Evolutionary conservation across 1,284 basidiomycete genomes (phyloP).

Genomic region (Malassezia nana): DNA sequence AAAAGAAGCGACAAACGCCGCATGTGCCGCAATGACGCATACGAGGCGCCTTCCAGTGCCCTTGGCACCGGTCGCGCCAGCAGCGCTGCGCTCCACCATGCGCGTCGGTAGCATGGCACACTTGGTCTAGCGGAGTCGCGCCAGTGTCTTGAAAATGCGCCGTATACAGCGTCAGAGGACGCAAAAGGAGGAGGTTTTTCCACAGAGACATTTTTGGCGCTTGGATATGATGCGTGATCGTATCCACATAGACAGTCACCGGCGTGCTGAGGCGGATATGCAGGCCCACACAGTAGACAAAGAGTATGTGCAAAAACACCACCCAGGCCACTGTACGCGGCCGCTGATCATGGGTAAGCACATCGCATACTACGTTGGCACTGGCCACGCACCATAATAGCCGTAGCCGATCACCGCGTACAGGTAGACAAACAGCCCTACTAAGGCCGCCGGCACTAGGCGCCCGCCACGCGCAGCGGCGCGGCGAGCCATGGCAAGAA

Average conservation of each 20-base stretch:
- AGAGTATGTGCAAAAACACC: background rate
- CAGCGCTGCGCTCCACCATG: background rate
- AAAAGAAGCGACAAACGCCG: conserved; percentile 10
- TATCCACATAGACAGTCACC: background rate
- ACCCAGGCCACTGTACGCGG: background rate
- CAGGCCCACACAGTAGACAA: background rate
- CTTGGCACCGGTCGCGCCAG: conserved; percentile 11
- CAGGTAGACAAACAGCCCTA: background rate
- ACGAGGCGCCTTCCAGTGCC: conserved; percentile 7
- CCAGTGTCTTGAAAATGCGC: background rate
- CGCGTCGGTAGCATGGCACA: background rate
- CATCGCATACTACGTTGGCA: background rate
- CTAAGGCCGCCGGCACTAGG: background rate
- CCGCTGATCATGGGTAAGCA: background rate
- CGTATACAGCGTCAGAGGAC: background rate
- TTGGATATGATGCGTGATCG: background rate
- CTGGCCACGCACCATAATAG: background rate
- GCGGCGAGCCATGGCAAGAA: background rate
- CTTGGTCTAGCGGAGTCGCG: background rate
- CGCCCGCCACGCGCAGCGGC: too few relatives aligned
- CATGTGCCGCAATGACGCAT: conserved; percentile 14
- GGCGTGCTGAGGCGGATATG: background rate
- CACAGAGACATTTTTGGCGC: background rate
- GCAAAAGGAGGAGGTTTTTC: background rate
- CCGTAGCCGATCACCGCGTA: background rate